phyloP scores from a whole-genome alignment of 2,329 filamentous ascomycete genomes.

The Hypoxylon sp. region DNA sequence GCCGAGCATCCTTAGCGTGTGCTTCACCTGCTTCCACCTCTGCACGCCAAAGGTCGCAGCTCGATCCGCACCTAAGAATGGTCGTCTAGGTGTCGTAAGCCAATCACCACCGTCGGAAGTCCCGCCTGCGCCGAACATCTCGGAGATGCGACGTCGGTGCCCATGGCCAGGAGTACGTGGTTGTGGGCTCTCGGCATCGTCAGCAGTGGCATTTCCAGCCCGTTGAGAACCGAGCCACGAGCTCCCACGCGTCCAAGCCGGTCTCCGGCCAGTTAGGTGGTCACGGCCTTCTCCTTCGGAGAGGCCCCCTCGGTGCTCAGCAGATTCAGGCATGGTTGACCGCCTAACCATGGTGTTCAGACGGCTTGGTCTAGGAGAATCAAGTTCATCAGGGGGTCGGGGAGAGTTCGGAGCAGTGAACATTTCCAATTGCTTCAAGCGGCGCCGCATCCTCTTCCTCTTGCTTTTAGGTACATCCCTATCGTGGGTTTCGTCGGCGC shows the following conservation, averaged over 20 bases:
- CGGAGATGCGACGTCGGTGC: constrained; percentile 76
- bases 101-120: constrained; percentile 75
- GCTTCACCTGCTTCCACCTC: constrained; percentile 94
- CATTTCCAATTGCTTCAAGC: constrained; percentile 67
- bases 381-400: constrained; percentile 60
- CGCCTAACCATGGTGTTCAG: constrained; percentile 73
- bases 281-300: constrained; percentile 84
- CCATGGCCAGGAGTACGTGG: constrained; percentile 74
- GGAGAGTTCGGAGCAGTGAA: constrained; percentile 78
- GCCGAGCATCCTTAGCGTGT: constrained; percentile 80
- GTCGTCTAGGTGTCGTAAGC: constrained; percentile 66
- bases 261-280: constrained; percentile 66
- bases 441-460: constrained; percentile 74
- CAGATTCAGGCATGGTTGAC: constrained; percentile 74
- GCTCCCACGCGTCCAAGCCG: constrained; percentile 72
- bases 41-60: constrained; percentile 82
- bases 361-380: constrained; percentile 61
- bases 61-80: constrained; percentile 75
- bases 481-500: constrained; percentile 79
- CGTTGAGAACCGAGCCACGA: constrained; percentile 70
- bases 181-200: constrained; percentile 68
- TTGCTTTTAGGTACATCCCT: constrained; percentile 66
- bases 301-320: constrained; percentile 73
- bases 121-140: constrained; percentile 74
- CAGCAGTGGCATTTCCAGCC: constrained; percentile 64